Percentiles rank a stretch among this genome's conserved stretches.
These are phyloP conservation scores for Tricholoma bakamatsutake DNA, from an alignment of 768 basidiomycete genomes.

Conservation along the genomic window DNA sequence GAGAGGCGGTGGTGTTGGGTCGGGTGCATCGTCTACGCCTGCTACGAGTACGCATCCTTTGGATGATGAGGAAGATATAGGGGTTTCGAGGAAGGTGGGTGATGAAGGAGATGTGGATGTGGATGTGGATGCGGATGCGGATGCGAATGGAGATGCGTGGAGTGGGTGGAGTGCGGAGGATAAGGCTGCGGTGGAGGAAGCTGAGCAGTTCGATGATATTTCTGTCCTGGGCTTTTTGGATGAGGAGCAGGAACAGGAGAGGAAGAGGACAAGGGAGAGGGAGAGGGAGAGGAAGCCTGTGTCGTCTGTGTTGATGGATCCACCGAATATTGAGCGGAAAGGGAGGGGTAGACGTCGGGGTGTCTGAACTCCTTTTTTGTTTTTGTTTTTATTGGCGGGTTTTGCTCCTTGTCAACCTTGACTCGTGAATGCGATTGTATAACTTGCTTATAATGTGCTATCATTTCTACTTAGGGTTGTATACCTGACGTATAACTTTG, in stretches of 20 bases:
- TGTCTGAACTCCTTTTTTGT: too few species aligned
- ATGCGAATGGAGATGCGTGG: conserved; percentile 24
- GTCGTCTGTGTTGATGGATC: too few species aligned
- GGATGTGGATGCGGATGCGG: conserved; percentile 26
- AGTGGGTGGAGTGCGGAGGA: conserved; percentile 44
- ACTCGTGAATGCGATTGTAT: too few species aligned
- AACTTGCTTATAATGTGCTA: too few species aligned
- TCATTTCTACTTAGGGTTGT: too few species aligned
- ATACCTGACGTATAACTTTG: too few species aligned
- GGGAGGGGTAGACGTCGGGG: too few species aligned
- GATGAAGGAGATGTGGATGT: too few species aligned
- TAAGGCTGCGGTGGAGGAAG: conserved; percentile 42
- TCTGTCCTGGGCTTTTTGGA: conserved; percentile 35
- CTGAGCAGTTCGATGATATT: conserved; percentile 44
- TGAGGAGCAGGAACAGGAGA: conserved; percentile 25
- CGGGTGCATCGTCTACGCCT: conserved; percentile 30
- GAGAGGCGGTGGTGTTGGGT: conserved; percentile 19
- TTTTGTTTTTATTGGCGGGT: too few species aligned
- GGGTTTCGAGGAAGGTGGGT: conserved; percentile 18
- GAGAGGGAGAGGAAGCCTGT: too few species aligned
- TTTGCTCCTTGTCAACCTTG: too few species aligned
- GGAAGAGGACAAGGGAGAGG: background rate
- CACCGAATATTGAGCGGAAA: too few species aligned
- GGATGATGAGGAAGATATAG: conserved; percentile 27
- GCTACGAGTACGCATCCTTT: conserved; percentile 29